Conservation (phyloP, 441 rosid genomes). For the Dalechampia spathulata region DNA sequence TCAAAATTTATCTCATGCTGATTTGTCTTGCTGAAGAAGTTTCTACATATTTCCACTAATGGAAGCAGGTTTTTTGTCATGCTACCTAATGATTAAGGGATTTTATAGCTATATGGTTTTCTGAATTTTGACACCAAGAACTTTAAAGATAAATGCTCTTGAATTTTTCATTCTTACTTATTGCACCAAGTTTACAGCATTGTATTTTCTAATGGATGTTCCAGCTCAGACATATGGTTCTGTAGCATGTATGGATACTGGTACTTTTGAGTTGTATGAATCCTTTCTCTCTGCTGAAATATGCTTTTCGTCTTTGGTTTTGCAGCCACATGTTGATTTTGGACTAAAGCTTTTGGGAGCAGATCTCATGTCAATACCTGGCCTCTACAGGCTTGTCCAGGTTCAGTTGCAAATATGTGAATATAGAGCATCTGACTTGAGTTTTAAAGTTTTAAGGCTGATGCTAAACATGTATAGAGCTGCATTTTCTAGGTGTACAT, state of each 20-base stretch:
- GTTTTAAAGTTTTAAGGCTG: no score
- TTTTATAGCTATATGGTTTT: no score
- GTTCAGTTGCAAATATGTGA: slow-evolving; percentile 34
- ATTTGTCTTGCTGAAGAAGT: background rate
- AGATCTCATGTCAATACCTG: slow-evolving; percentile 98
- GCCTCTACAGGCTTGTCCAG: slow-evolving; percentile 90
- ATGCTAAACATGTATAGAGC: no score
- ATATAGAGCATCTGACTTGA: background rate
- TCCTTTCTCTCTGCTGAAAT: no score
- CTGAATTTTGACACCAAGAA: no score
- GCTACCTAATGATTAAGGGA: background rate
- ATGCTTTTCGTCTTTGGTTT: slow-evolving; percentile 6
- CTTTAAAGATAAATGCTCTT: no score
- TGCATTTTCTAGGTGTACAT: no score
- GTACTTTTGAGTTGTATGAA: no score
- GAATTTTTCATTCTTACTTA: no score
- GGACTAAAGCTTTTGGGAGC: slow-evolving; percentile 94
- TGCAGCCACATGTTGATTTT: slow-evolving; percentile 96
- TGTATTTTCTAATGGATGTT: background rate
- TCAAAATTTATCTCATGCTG: background rate
- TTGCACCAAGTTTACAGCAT: background rate
- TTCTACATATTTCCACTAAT: background rate
- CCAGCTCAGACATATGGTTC: background rate
- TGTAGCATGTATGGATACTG: background rate
- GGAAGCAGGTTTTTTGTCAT: background rate